phyloP scores from a whole-genome alignment of 2,329 filamentous ascomycete species.

The Diaporthe velutina region DNA sequence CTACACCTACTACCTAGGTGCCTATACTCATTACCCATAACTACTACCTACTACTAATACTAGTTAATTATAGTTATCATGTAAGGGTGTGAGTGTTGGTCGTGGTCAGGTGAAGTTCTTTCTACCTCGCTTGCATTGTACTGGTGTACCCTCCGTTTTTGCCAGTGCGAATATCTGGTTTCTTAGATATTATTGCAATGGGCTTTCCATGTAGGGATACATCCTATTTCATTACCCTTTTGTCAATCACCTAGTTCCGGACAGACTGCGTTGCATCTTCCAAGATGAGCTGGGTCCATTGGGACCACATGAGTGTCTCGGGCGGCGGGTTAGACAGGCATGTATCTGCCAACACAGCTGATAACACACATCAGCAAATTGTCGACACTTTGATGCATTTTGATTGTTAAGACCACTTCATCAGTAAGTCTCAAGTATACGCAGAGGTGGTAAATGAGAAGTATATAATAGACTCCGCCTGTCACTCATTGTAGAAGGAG shows the following conservation, averaged over 20 bases:
- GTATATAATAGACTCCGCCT: too few relatives aligned
- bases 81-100: too few relatives aligned
- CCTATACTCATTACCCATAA: too few relatives aligned
- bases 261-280: neutral
- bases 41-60: too few relatives aligned
- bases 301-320: neutral
- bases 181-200: too few relatives aligned
- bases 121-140: too few relatives aligned
- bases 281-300: neutral
- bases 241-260: neutral
- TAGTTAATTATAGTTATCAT: too few relatives aligned
- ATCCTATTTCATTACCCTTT: neutral
- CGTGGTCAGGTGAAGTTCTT: too few relatives aligned
- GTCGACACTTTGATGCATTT: neutral
- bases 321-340: neutral
- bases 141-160: too few relatives aligned
- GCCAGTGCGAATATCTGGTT: too few relatives aligned
- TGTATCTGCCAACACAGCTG: neutral
- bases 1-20: too few relatives aligned
- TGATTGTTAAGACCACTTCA: neutral
- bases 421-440: neutral
- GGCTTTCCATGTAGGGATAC: neutral
- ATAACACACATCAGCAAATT: neutral
- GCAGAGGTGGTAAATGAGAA: neutral
- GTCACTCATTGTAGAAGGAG: too few relatives aligned